phyloP scores from a whole-genome alignment of 805 yeast genomes.

The Monosporozyma unispora region DNA sequence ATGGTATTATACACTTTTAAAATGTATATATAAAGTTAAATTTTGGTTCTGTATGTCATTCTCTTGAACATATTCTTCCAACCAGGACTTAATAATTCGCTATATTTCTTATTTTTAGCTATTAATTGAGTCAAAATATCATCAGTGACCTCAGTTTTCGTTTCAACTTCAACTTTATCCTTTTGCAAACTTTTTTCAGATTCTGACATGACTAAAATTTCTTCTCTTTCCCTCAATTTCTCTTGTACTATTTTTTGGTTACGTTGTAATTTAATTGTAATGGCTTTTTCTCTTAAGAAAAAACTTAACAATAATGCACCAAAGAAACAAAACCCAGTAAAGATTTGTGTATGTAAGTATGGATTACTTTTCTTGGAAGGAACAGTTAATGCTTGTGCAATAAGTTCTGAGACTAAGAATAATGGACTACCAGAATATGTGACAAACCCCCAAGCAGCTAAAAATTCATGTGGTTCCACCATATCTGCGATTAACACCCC shows the following conservation, averaged over 20 bases:
- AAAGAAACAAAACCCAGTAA: slow-evolving; percentile 44
- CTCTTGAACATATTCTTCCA: slow-evolving; percentile 15
- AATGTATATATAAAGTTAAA: background rate
- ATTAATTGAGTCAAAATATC: background rate
- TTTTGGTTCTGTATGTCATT: slow-evolving; percentile 10
- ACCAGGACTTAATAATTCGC: slow-evolving; percentile 10
- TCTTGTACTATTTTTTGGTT: slow-evolving; percentile 25
- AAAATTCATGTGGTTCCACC: slow-evolving; percentile 31
- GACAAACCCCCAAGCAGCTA: slow-evolving; percentile 34
- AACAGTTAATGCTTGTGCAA: slow-evolving; percentile 42
- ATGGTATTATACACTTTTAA: too few relatives aligned
- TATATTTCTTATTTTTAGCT: slow-evolving; percentile 11
- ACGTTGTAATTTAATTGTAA: slow-evolving; percentile 1
- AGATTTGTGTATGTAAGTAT: slow-evolving; percentile 50
- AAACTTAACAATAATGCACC: slow-evolving; percentile 36
- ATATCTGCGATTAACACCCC: slow-evolving; percentile 36
- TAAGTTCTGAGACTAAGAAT: slow-evolving; percentile 41
- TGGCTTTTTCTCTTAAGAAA: slow-evolving; percentile 37
- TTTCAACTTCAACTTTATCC: slow-evolving; percentile 1
- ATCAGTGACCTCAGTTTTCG: background rate
- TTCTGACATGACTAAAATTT: background rate
- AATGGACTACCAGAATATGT: slow-evolving; percentile 26
- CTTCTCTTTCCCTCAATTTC: background rate
- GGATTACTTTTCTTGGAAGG: slow-evolving; percentile 30
- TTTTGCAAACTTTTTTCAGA: background rate